Conservation (phyloP, 2,329 filamentous ascomycete genomes). For the Monilinia fructicola region DNA sequence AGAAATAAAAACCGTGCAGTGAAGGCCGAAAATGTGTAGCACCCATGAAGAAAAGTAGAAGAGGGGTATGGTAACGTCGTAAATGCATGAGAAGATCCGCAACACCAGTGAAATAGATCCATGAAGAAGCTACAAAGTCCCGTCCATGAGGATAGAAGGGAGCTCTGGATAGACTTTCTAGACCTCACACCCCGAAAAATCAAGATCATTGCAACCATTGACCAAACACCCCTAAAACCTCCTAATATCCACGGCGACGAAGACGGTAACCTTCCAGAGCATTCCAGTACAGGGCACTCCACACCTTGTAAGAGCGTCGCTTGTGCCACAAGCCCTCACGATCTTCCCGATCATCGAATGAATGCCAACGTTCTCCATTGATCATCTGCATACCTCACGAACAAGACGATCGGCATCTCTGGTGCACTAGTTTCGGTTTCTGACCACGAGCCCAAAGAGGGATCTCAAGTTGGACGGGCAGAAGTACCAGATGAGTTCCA, state of each 20-base stretch:
- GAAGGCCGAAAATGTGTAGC: neutral
- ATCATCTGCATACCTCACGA: constrained; percentile 17
- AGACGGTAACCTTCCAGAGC: constrained; percentile 20
- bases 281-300: constrained; percentile 4
- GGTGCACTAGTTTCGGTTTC: constrained; percentile 1
- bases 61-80: constrained; percentile 8
- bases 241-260: constrained; percentile 21
- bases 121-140: constrained; percentile 3
- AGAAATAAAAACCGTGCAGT: neutral
- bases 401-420: neutral
- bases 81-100: neutral
- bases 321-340: constrained; percentile 20
- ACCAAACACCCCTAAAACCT: neutral
- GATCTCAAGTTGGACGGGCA: constrained; percentile 15
- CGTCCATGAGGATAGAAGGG: neutral
- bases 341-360: neutral
- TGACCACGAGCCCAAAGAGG: constrained; percentile 14
- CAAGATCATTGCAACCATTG: neutral
- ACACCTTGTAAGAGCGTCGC: constrained; percentile 12
- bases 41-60: neutral
- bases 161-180: neutral
- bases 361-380: constrained; percentile 16
- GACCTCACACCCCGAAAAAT: neutral
- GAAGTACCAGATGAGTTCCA: neutral
- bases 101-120: constrained; percentile 1